Base-by-base conservation (phyloP, 176 grass and related monocot genomes). In the Thinopyrum elongatum region DNA sequence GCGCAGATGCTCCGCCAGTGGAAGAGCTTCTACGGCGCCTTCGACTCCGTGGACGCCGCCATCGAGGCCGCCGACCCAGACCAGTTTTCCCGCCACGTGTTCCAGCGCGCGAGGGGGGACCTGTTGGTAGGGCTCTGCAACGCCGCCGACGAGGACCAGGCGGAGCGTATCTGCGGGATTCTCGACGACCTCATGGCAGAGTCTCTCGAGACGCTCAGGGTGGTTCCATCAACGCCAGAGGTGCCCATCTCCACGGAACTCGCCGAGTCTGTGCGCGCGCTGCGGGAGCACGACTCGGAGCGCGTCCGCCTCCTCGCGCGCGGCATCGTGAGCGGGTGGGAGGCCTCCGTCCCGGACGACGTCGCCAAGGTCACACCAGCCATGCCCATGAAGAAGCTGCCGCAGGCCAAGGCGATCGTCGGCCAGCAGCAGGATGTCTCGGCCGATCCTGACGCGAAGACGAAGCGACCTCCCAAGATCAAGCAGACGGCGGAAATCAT, bases 271-370 rank as follows among this genome's bases (percentile, higher is more conserved):
- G 28, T 87, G 39, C 22, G 16, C 22, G 22, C 57, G 21, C 58
- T 87, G 39, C 42, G n/a, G 39, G 17, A n/a, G 19, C 85, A 87
- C 78, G 39, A 64, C 15, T 87, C 85, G 6, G 68, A 26, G 22
- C 38, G 42, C 7, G 14, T 81, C 57, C 85, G 68, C 6, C 2
- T 70, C 38, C 77, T 87, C 57, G 85, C 85, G 14, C 7, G 39
- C 67, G 68, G 33, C 28, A 34, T 80, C 36, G 8, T 80, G 8
- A 3, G 11, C 26, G 8, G 8, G 19, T 86, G 84, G 53, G 80
- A 35, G 65, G 17, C 64, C 0, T 70, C 84, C 23, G 34, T 42
- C n/a, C 19, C 60, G 65, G 17, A 57, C 7, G 76, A 79, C 2
- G 41, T 42, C 41, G 10, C 41, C 38, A 2, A 39, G 38, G 38